Evolutionary conservation across 495 filamentous ascomycete species (phyloP).

Genomic region (Aspergillus bridgeri): DNA sequence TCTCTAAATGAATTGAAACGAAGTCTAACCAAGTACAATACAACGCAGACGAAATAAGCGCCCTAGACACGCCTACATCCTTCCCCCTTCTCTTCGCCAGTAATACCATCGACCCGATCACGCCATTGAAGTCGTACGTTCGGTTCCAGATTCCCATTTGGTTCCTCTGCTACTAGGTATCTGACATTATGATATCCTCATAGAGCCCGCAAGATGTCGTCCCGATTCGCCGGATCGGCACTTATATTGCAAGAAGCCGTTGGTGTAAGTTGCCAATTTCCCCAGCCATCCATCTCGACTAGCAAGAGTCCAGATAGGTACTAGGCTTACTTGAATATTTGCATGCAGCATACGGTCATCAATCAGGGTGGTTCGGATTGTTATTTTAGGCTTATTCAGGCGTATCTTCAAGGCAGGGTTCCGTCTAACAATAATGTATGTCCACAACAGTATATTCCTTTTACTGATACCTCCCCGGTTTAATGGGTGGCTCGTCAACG

Average conservation of each 20-base stretch:
- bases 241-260: slow-evolving; percentile 23
- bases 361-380: slow-evolving; percentile 7
- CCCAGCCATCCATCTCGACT: slow-evolving; percentile 6
- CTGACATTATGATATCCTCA: slow-evolving; percentile 13
- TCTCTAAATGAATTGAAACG: slow-evolving; percentile 5
- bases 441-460: slow-evolving; percentile 11
- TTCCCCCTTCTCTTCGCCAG: slow-evolving; percentile 51
- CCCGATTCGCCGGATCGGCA: slow-evolving; percentile 18
- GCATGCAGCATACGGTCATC: slow-evolving; percentile 17
- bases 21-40: slow-evolving; percentile 17
- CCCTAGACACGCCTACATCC: slow-evolving; percentile 30
- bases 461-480: slow-evolving; percentile 6
- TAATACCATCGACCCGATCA: slow-evolving; percentile 51
- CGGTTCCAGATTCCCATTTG: slow-evolving; percentile 3
- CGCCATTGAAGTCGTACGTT: slow-evolving; percentile 31
- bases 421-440: slow-evolving; percentile 7
- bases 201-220: slow-evolving; percentile 50
- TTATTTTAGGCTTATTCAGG: slow-evolving; percentile 11
- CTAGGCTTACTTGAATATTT: slow-evolving; percentile 4
- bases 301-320: slow-evolving; percentile 8
- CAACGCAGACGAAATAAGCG: slow-evolving; percentile 19
- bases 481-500: too few species aligned
- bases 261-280: slow-evolving; percentile 17
- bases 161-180: neutral
- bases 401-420: slow-evolving; percentile 13